Evolutionary conservation across 2,329 filamentous ascomycete genomes (phyloP).

Genomic region (Saccharata proteae): DNA sequence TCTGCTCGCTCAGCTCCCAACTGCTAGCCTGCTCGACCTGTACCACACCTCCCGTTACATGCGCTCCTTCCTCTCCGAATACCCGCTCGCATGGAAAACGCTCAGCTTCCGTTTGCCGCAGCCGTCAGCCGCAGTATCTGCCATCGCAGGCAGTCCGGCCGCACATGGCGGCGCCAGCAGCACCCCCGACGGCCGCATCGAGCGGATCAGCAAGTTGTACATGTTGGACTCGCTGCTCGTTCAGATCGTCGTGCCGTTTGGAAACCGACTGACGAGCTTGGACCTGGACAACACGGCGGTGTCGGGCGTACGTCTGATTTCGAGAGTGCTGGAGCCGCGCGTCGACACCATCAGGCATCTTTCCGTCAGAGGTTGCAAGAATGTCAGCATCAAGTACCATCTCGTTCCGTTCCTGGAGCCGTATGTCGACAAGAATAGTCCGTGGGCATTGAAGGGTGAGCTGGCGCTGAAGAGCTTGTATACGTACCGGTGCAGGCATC

Average conservation of each 20-base stretch:
- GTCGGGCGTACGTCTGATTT: constrained; percentile 43
- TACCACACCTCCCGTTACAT: constrained; percentile 47
- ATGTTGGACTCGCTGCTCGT: constrained; percentile 46
- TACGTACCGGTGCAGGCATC: constrained; percentile 50
- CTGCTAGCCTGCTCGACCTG: constrained; percentile 43
- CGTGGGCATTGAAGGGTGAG: constrained; percentile 29
- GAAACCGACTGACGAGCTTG: constrained; percentile 42
- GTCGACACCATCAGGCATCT: constrained; percentile 45
- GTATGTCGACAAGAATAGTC: constrained; percentile 28
- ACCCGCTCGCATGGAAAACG: constrained; percentile 49
- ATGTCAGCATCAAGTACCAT: constrained; percentile 53
- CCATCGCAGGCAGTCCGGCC: no score
- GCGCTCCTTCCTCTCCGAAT: constrained; percentile 40
- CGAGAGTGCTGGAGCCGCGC: constrained; percentile 41
- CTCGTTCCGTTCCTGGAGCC: constrained; percentile 44
- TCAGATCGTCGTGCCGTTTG: constrained; percentile 44
- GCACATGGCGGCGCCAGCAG: no score
- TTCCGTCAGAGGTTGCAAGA: constrained; percentile 51
- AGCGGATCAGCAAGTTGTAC: constrained; percentile 44
- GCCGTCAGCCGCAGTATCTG: constrained; percentile 23
- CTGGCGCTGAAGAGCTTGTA: constrained; percentile 48
- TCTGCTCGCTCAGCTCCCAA: constrained; percentile 45
- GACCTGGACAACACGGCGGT: constrained; percentile 51
- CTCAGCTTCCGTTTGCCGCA: constrained; percentile 44
- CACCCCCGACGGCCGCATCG: constrained; percentile 26